Conservation (phyloP, 352 stramenopile genomes). For the Phytophthora tentaculata region DNA sequence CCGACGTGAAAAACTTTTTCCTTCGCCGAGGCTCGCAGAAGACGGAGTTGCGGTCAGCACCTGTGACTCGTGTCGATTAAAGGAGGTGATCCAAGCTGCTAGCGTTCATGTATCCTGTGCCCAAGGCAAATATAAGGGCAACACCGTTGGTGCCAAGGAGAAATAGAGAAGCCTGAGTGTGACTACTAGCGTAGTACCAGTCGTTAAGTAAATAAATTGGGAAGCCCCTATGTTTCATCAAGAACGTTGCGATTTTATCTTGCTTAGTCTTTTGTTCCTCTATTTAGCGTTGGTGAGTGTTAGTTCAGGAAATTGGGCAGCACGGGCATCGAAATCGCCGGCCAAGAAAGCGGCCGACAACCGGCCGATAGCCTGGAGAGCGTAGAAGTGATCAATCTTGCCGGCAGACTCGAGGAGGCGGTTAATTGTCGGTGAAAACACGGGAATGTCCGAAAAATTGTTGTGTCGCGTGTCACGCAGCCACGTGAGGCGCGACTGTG, state of each 20-base stretch:
- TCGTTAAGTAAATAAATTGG: conserved; percentile 32
- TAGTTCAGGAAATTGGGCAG: conserved; percentile 49
- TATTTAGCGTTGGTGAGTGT: conserved; percentile 17
- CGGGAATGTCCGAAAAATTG: conserved; percentile 74
- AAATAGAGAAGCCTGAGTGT: conserved; percentile 31
- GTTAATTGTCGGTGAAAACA: conserved; percentile 70
- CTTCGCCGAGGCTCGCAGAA: conserved; percentile 35
- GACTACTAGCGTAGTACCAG: conserved; percentile 32
- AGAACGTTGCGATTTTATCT: too few species aligned
- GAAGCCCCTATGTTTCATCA: conserved; percentile 6
- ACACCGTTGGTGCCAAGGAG: conserved; percentile 5
- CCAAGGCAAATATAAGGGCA: conserved; percentile 25
- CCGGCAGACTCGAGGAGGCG: conserved; percentile 56
- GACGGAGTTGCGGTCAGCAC: conserved; percentile 26
- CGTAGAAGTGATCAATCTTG: conserved; percentile 50
- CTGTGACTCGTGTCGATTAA: conserved; percentile 42
- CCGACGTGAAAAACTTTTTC: conserved; percentile 56
- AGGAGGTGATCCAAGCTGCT: conserved; percentile 8
- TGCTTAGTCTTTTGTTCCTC: conserved; percentile 3
- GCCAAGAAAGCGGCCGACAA: conserved; percentile 59
- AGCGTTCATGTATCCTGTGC: too few species aligned
- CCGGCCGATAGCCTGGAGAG: conserved; percentile 49
- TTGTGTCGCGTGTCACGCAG: conserved; percentile 62
- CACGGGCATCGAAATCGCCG: conserved; percentile 35
- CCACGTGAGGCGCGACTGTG: conserved; percentile 43